phyloP scores from a whole-genome alignment of 331 rosid species.

The Acacia concinna region DNA sequence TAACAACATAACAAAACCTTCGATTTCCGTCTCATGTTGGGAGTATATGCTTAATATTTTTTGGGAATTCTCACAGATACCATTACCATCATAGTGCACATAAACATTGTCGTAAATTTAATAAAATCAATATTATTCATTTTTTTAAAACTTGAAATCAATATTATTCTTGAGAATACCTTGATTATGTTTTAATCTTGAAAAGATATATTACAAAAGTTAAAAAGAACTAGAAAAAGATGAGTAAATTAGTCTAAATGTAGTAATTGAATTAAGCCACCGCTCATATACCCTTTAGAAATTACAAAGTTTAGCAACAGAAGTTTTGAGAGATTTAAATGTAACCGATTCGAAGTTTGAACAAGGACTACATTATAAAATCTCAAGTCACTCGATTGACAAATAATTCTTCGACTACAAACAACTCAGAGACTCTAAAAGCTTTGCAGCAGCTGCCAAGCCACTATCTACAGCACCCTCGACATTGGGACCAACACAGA shows the following conservation, averaged over 20 bases:
- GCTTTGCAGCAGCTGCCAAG: conserved; percentile 78
- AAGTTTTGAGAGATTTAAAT: background rate
- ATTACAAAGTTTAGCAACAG: background rate
- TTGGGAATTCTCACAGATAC: background rate
- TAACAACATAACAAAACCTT: background rate
- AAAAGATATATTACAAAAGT: background rate
- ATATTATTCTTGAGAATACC: background rate
- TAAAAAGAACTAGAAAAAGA: background rate
- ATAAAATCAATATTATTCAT: background rate
- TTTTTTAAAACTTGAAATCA: no score
- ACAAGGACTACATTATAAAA: background rate
- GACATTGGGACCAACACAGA: conserved; percentile 80
- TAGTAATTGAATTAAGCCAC: background rate
- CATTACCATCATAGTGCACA: background rate
- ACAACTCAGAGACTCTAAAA: conserved; percentile 49
- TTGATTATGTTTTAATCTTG: background rate
- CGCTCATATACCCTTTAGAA: background rate
- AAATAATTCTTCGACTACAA: conserved; percentile 28
- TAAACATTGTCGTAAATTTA: background rate
- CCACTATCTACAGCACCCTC: conserved; percentile 90
- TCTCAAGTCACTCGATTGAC: background rate
- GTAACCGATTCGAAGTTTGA: background rate
- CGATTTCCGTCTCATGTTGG: background rate
- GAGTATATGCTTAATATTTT: no score
- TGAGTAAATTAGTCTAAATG: background rate